Evolutionary conservation across 208 protist genomes (phyloP).

Genomic region (Angomonas desouzai): DNA sequence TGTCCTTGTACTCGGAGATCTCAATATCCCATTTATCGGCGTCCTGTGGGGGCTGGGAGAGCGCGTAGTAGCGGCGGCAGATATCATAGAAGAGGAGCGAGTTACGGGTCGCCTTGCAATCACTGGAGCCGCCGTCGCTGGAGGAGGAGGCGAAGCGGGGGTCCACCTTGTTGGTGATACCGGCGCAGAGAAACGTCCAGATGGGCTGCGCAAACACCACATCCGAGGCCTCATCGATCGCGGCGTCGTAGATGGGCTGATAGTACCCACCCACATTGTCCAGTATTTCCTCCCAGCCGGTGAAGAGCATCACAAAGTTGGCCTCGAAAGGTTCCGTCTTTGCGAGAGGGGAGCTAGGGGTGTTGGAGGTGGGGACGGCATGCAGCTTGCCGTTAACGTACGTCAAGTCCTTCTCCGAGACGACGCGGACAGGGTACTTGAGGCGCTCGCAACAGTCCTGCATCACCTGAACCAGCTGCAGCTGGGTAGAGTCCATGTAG

Average conservation of each 20-base stretch:
- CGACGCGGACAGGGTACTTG: constrained; percentile 51
- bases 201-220: constrained; percentile 76
- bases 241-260: constrained; percentile 43
- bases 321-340: constrained; percentile 25
- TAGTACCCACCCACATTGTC: constrained; percentile 20
- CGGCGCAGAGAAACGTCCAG: constrained; percentile 56
- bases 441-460: constrained; percentile 34
- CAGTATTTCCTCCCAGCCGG: constrained; percentile 58
- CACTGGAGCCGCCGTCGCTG: background rate
- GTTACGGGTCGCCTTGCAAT: constrained; percentile 3
- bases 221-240: constrained; percentile 41
- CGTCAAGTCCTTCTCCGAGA: constrained; percentile 41
- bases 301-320: constrained; percentile 53
- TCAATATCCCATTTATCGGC: constrained; percentile 55
- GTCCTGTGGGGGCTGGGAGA: constrained; percentile 44
- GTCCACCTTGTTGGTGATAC: constrained; percentile 27
- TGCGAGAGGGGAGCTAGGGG: background rate
- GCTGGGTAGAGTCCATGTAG: constrained; percentile 25
- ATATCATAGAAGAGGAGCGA: constrained; percentile 56
- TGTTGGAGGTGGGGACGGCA: constrained; percentile 11
- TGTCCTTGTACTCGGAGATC: constrained; percentile 70
- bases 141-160: constrained; percentile 1
- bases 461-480: constrained; percentile 33
- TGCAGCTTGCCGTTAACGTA: constrained; percentile 39
- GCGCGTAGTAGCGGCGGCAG: constrained; percentile 40